A percentile compares a stretch with the other conserved stretches of the same genome.
These are phyloP conservation scores for Apiospora phragmitis DNA, from an alignment of 2,329 filamentous ascomycete species.

Conservation along the genomic window DNA sequence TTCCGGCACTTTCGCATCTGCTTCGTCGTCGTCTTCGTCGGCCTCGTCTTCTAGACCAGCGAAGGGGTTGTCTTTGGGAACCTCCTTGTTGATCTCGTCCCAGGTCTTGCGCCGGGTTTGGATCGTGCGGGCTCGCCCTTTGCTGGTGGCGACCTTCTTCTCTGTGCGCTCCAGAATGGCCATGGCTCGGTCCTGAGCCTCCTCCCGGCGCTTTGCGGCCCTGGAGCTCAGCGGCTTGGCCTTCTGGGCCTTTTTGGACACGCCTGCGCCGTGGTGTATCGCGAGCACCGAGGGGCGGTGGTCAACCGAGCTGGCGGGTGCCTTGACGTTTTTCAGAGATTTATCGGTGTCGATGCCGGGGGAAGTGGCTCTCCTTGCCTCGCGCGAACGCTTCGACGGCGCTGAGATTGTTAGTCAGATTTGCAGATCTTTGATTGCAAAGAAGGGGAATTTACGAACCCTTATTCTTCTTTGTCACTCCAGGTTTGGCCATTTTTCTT, in stretches of 20 bases:
- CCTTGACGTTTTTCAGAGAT: constrained; percentile 62
- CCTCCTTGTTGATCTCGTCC: constrained; percentile 57
- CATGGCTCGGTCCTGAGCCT: constrained; percentile 58
- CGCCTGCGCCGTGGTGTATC: constrained; percentile 65
- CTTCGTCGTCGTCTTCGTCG: constrained; percentile 18
- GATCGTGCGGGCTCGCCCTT: constrained; percentile 46
- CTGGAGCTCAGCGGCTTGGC: constrained; percentile 57
- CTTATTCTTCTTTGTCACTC: constrained; percentile 34
- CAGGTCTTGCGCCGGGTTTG: constrained; percentile 54
- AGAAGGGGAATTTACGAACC: constrained; percentile 19
- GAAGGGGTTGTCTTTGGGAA: constrained; percentile 15
- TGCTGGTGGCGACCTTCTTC: constrained; percentile 56
- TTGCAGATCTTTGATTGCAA: background rate
- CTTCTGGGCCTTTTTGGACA: constrained; percentile 66
- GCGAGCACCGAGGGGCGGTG: constrained; percentile 67
- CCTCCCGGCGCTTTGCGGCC: constrained; percentile 58
- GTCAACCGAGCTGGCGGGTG: constrained; percentile 48
- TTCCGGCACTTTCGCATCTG: constrained; percentile 19
- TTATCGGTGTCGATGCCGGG: constrained; percentile 72
- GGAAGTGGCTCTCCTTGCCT: constrained; percentile 70
- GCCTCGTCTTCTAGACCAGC: background rate
- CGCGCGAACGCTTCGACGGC: constrained; percentile 70
- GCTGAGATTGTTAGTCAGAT: constrained; percentile 39
- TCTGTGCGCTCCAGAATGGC: constrained; percentile 60
- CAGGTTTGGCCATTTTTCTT: constrained; percentile 35